These are phyloP conservation scores for Rubroboletus satanas DNA, from an alignment of 768 basidiomycete genomes.

Conservation along the genomic window DNA sequence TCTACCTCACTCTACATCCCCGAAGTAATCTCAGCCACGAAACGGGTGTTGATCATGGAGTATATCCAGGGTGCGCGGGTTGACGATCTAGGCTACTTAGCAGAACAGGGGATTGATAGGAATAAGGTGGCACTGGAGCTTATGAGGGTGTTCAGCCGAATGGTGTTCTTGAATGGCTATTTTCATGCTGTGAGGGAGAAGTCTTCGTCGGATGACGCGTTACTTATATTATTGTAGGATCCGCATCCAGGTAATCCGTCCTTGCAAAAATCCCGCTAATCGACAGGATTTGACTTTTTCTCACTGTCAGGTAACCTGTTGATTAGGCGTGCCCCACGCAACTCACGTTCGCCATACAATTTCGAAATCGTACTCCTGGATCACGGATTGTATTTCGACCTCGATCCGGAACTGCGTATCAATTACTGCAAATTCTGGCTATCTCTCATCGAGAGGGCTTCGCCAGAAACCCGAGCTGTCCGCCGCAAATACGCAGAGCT, in stretches of 20 bases:
- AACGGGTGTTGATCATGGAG: conserved; percentile 91
- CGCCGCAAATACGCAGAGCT: conserved; percentile 84
- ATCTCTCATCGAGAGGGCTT: conserved; percentile 72
- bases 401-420: conserved; percentile 72
- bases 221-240: conserved; percentile 48
- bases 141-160: conserved; percentile 84
- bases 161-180: conserved; percentile 96
- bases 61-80: conserved; percentile 86
- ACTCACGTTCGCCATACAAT: conserved; percentile 79
- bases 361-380: conserved; percentile 96
- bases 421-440: conserved; percentile 91
- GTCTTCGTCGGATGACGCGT: background rate
- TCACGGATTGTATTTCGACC: conserved; percentile 91
- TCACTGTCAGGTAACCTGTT: conserved; percentile 70
- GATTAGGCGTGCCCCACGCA: conserved; percentile 66
- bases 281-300: background rate
- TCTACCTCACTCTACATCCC: conserved; percentile 87
- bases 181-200: conserved; percentile 65
- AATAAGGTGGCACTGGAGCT: conserved; percentile 93
- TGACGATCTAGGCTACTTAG: conserved; percentile 83
- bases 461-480: conserved; percentile 58
- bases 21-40: conserved; percentile 71
- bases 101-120: conserved; percentile 78
- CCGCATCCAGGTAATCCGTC: conserved; percentile 69
- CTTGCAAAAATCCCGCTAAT: conserved; percentile 1